phyloP scores from a whole-genome alignment of 2,329 filamentous ascomycete genomes.

The Karstenula rhodostoma region DNA sequence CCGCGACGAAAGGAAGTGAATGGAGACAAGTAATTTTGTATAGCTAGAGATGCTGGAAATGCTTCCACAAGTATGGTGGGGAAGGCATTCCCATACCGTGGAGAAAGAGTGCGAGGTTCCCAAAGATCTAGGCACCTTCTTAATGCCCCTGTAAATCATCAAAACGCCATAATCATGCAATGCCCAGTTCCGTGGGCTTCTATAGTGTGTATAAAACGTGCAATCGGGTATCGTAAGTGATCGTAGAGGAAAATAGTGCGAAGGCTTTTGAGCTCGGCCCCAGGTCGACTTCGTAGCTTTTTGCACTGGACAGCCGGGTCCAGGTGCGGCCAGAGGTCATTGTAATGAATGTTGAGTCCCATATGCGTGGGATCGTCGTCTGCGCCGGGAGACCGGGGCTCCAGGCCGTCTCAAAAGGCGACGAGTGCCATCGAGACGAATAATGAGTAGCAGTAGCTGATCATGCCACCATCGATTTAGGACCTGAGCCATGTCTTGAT shows the following conservation, averaged over 20 bases:
- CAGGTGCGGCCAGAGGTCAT: neutral
- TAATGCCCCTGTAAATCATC: constrained; percentile 9
- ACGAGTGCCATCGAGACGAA: constrained; percentile 9
- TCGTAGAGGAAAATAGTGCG: constrained; percentile 13
- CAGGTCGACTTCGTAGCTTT: neutral
- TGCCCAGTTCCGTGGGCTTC: constrained; percentile 18
- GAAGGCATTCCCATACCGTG: neutral
- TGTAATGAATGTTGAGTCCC: neutral
- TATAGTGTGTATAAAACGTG: constrained; percentile 19
- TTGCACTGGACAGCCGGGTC: constrained; percentile 2
- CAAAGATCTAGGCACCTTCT: constrained; percentile 1
- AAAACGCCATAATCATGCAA: constrained; percentile 26
- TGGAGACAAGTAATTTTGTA: constrained; percentile 6
- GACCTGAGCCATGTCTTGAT: constrained; percentile 28
- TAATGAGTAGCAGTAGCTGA: constrained; percentile 7
- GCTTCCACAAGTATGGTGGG: neutral
- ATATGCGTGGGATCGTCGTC: constrained; percentile 3
- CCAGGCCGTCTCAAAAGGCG: constrained; percentile 7
- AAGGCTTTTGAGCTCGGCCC: constrained; percentile 3
- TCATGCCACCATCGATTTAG: constrained; percentile 30
- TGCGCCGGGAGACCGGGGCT: constrained; percentile 9
- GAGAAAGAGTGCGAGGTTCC: neutral
- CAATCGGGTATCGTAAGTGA: constrained; percentile 30
- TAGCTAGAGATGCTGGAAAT: constrained; percentile 7
- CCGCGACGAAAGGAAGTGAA: neutral